These are phyloP conservation scores for Amaranthus tricolor DNA, from an alignment of 179 eudicot species.

Conservation along the genomic window DNA sequence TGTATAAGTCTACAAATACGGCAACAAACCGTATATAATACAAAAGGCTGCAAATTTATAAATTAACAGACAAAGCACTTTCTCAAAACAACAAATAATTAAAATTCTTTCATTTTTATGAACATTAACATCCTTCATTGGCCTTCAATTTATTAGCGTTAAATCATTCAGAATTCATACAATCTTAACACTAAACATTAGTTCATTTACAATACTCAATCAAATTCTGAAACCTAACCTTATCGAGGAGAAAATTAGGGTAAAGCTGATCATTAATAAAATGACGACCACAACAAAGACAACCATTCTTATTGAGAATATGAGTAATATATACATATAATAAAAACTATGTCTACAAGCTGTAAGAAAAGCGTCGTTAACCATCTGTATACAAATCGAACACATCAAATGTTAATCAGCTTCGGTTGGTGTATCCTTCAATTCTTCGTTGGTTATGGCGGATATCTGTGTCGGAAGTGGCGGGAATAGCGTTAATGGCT, in stretches of 20 bases:
- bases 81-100: not conserved
- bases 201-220: not conserved
- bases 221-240: slow-evolving; percentile 38
- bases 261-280: slow-evolving; percentile 57
- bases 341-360: slow-evolving; percentile 91
- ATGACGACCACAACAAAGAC: slow-evolving; percentile 69
- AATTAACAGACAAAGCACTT: not conserved
- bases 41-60: slow-evolving; percentile 15
- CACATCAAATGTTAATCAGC: slow-evolving; percentile 41
- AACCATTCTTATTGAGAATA: slow-evolving; percentile 64
- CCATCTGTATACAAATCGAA: slow-evolving; percentile 90
- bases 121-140: not conserved
- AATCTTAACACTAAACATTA: not conserved
- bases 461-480: no score
- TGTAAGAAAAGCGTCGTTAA: slow-evolving; percentile 75
- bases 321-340: slow-evolving; percentile 81
- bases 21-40: slow-evolving; percentile 12
- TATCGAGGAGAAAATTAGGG: slow-evolving; percentile 87
- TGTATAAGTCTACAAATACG: slow-evolving; percentile 57
- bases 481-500: no score
- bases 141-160: no score
- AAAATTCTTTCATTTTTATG: no score
- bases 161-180: not conserved
- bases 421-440: not conserved
- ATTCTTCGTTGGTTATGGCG: not conserved